Evolutionary conservation across 23 red algal species (phyloP).

Genomic region (Agarophyton chilense): DNA sequence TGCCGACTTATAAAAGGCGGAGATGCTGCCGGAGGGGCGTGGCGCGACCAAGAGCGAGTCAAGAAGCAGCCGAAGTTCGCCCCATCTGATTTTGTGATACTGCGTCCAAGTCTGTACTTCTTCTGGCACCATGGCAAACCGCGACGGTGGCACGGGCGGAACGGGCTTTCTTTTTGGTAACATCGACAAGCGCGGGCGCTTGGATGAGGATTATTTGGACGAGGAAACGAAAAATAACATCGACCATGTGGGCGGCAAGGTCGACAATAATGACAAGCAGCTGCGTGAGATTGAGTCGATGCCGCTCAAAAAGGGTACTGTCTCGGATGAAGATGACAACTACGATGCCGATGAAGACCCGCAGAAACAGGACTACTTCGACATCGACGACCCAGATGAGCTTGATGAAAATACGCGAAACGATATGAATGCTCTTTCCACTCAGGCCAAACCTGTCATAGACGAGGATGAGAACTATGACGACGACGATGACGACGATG

Average conservation of each 20-base stretch:
- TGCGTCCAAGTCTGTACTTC: background rate
- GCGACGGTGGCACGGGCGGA: constrained; percentile 43
- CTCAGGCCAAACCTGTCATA: constrained; percentile 6
- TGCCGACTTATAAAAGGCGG: no score
- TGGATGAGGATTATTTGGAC: constrained; percentile 90
- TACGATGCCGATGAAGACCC: constrained; percentile 59
- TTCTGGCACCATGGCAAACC: constrained; percentile 5
- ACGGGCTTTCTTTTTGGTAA: constrained; percentile 93
- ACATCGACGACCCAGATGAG: constrained; percentile 69
- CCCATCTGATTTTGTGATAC: background rate
- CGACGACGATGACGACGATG: constrained; percentile 62
- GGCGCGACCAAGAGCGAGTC: no score
- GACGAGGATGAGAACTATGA: constrained; percentile 43
- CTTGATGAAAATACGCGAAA: constrained; percentile 47
- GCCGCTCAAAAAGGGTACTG: constrained; percentile 33
- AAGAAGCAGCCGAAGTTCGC: no score
- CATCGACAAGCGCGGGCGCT: constrained; percentile 81
- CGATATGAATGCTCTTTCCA: constrained; percentile 35
- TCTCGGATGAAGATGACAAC: constrained; percentile 44
- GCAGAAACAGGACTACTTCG: constrained; percentile 32
- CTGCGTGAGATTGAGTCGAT: constrained; percentile 56
- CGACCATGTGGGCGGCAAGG: constrained; percentile 59
- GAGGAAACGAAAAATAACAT: constrained; percentile 86
- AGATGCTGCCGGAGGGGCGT: no score
- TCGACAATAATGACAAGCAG: constrained; percentile 54